phyloP scores from a whole-genome alignment of 2,329 filamentous ascomycete species.

The Penicillium freii region DNA sequence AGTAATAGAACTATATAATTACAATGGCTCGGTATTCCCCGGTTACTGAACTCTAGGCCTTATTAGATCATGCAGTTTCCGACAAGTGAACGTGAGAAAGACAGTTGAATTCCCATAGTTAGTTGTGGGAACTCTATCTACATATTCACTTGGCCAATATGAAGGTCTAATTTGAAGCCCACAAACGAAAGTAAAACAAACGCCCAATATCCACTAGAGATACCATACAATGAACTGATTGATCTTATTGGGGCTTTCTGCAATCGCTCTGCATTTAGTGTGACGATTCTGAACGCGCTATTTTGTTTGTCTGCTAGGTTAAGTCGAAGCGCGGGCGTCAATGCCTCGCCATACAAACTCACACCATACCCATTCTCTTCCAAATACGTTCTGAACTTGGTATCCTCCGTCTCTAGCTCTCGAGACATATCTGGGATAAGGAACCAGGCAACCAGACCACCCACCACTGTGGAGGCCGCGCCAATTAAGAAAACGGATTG shows the following conservation, averaged over 20 bases:
- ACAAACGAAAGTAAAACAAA: too few species aligned
- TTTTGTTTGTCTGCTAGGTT: not conserved
- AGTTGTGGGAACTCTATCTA: not conserved
- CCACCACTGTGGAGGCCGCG: slow-evolving; percentile 49
- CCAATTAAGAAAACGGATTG: slow-evolving; percentile 54
- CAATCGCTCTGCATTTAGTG: not conserved
- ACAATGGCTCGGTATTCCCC: too few species aligned
- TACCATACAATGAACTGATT: not conserved
- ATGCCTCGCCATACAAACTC: slow-evolving; percentile 13
- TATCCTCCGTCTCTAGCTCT: slow-evolving; percentile 47
- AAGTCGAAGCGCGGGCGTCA: not conserved
- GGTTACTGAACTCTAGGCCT: not conserved
- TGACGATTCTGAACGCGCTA: not conserved
- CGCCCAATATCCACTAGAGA: too few species aligned
- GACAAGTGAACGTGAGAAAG: not conserved
- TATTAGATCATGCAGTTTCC: not conserved
- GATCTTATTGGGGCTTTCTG: not conserved
- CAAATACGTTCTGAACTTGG: slow-evolving; percentile 47
- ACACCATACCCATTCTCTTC: slow-evolving; percentile 44
- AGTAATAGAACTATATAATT: too few species aligned
- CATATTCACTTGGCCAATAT: too few species aligned
- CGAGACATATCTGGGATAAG: slow-evolving; percentile 48
- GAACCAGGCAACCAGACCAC: slow-evolving; percentile 46
- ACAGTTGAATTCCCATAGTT: not conserved
- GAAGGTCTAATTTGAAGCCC: too few species aligned